phyloP scores from a whole-genome alignment of 192 early-diverging fungal genomes.

The Backusella circina region DNA sequence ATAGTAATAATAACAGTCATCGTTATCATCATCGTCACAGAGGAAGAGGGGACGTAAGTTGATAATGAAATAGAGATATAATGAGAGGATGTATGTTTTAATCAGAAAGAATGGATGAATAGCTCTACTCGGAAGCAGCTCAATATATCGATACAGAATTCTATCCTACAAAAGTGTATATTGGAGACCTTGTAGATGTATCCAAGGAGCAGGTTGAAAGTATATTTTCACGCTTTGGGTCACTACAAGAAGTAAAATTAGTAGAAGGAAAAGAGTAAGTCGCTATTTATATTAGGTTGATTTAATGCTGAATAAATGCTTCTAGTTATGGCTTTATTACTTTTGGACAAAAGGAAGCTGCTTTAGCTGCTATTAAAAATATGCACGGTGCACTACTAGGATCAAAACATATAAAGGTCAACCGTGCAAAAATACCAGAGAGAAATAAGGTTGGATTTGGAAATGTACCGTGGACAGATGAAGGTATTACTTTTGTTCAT shows the following conservation, averaged over 20 bases:
- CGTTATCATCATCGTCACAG: not conserved
- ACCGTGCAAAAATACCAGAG: conserved; percentile 52
- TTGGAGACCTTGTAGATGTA: conserved; percentile 40
- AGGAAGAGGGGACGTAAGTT: conserved; percentile 6
- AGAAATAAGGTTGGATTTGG: conserved; percentile 50
- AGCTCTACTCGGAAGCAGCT: conserved; percentile 43
- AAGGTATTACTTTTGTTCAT: conserved; percentile 20
- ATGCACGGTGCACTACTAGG: conserved; percentile 46
- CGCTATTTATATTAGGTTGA: not conserved
- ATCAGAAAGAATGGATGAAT: not conserved
- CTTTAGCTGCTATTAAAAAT: conserved; percentile 36
- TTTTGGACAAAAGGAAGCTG: conserved; percentile 37
- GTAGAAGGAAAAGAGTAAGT: conserved; percentile 46
- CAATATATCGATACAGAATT: conserved; percentile 51
- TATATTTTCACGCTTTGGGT: conserved; percentile 42
- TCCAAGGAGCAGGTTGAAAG: conserved; percentile 23
- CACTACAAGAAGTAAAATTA: conserved; percentile 43
- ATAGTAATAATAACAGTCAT: not conserved
- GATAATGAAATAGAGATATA: not conserved
- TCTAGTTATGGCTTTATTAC: conserved; percentile 48
- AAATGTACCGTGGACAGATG: conserved; percentile 51
- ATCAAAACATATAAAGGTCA: conserved; percentile 37
- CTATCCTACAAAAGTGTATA: conserved; percentile 49
- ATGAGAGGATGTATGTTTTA: not conserved
- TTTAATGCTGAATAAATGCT: not conserved